Evolutionary conservation across 177 flowering plant species (phyloP), one percentile per base, ranked within the genome.

Genomic region (Tripterygium wilfordii): DNA sequence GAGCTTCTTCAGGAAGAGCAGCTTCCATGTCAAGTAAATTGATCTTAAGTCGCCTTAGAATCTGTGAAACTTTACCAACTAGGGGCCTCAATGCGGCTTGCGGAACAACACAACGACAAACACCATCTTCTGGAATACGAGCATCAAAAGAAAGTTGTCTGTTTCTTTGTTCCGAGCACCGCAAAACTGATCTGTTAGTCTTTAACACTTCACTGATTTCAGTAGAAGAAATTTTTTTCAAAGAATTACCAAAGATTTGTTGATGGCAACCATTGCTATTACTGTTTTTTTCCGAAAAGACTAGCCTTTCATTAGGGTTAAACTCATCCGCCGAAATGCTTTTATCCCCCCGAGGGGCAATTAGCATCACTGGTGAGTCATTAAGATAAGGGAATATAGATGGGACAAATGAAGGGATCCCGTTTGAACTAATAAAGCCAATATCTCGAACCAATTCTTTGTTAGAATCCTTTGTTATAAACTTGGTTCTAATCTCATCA

Each of bases 1-100:
- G 29, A 60, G 90, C 84, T 50, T 72, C 92, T 50, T 79, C 80
- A 25, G 86, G 77, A 12, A 94, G 76, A 4, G 85, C 97, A 60
- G 92, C 92, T 45, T 94, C 99, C 75, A 94, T 85, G 36, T 94
- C 99, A 55, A 94, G 94, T 39, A 92, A 58, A 60, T 75, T 79
- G 47, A 78, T 77, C 71, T 86, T 94, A 9, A 94, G 89, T 36
- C 54, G 75, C 58, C 85, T 75, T 3, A 72, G 45, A 54, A 94
- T 74, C 42, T 70, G 85, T 60, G 70, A 76, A 36, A 42, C 71
- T 51, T 68, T 75, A 23, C 90, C 99, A 28, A 56, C 71, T 45
- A 86, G 45, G 32, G 86, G 84, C 61, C 71, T 80, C 58, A 76
- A 61, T 53, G 97, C 83, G 39, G 78, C 63, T 60, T 70, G 77